Percentiles rank a stretch among this genome's conserved stretches.
phyloP scores from a whole-genome alignment of 306 rosid genomes.

The Delonix regia region DNA sequence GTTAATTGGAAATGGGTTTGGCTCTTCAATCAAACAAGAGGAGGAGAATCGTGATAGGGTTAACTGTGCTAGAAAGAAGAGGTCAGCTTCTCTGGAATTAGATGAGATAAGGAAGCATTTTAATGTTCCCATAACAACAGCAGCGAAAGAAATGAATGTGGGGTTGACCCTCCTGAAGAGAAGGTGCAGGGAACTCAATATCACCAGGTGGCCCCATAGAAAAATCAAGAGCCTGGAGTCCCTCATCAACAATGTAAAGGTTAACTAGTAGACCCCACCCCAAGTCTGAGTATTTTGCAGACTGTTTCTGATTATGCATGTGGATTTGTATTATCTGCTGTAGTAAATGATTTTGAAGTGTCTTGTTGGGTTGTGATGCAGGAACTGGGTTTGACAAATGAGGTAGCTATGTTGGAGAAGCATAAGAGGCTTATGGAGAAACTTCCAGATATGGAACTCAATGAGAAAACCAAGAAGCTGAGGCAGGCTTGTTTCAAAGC shows the following conservation, averaged over 20 bases:
- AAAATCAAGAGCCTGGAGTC: conserved; percentile 73
- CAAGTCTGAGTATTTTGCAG: not conserved
- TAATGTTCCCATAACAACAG: conserved; percentile 58
- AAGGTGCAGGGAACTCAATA: conserved; percentile 79
- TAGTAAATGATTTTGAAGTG: not conserved
- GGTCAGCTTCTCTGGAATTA: not conserved
- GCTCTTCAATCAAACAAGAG: conserved; percentile 29
- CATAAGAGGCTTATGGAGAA: conserved; percentile 52
- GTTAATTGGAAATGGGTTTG: conserved; percentile 31
- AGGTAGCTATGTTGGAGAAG: conserved; percentile 63
- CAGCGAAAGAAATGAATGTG: conserved; percentile 73
- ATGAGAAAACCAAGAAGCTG: conserved; percentile 60
- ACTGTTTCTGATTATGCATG: not conserved
- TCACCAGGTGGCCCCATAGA: conserved; percentile 86
- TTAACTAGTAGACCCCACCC: not conserved
- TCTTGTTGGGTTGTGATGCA: conserved; percentile 30
- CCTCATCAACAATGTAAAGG: conserved; percentile 73
- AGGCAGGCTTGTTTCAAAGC: conserved; percentile 83
- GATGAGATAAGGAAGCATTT: conserved; percentile 56
- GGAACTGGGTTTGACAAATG: conserved; percentile 66
- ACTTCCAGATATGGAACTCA: conserved; percentile 60
- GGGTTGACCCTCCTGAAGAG: conserved; percentile 74
- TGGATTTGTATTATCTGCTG: not conserved
- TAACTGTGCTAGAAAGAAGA: not conserved
- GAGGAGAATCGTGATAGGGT: not conserved